phyloP scores from a whole-genome alignment of 176 grass and related monocot genomes.

The Microstegium vimineum region DNA sequence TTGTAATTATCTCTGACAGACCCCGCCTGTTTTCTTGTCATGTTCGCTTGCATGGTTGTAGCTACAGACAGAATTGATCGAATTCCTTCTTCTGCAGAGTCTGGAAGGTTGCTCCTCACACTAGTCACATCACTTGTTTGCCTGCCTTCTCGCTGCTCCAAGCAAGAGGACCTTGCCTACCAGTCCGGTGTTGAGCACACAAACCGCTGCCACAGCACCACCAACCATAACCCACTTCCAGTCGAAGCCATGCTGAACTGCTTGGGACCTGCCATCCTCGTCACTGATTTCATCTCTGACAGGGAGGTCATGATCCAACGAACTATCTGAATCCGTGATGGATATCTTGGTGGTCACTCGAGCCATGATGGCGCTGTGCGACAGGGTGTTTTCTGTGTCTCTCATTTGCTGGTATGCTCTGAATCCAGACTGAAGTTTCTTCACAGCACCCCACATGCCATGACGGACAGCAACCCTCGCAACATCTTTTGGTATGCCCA shows the following conservation, averaged over 20 bases:
- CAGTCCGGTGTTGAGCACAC: slow-evolving; percentile 64
- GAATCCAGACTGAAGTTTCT: slow-evolving; percentile 85
- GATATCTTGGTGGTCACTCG: slow-evolving; percentile 57
- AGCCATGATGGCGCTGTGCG: slow-evolving; percentile 56
- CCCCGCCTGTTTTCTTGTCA: background rate
- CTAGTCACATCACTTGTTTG: slow-evolving; percentile 52
- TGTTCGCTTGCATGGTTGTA: background rate
- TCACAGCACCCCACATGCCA: slow-evolving; percentile 97
- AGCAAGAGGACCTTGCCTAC: slow-evolving; percentile 69
- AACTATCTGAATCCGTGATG: slow-evolving; percentile 6
- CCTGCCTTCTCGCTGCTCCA: slow-evolving; percentile 72
- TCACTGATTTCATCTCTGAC: background rate
- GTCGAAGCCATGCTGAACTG: slow-evolving; percentile 49
- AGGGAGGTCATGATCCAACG: slow-evolving; percentile 4
- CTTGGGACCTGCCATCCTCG: slow-evolving; percentile 15
- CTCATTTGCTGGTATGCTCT: slow-evolving; percentile 75
- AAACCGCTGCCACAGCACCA: slow-evolving; percentile 64
- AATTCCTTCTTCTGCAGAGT: background rate
- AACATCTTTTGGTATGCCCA: slow-evolving; percentile 97
- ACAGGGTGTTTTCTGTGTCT: slow-evolving; percentile 39
- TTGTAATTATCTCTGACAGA: background rate
- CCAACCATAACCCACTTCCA: slow-evolving; percentile 91
- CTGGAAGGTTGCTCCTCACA: slow-evolving; percentile 5
- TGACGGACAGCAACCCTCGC: slow-evolving; percentile 87
- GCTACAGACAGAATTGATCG: background rate